Evolutionary conservation across 305 asterid species (phyloP).

Genomic region (Petunia hybrid): DNA sequence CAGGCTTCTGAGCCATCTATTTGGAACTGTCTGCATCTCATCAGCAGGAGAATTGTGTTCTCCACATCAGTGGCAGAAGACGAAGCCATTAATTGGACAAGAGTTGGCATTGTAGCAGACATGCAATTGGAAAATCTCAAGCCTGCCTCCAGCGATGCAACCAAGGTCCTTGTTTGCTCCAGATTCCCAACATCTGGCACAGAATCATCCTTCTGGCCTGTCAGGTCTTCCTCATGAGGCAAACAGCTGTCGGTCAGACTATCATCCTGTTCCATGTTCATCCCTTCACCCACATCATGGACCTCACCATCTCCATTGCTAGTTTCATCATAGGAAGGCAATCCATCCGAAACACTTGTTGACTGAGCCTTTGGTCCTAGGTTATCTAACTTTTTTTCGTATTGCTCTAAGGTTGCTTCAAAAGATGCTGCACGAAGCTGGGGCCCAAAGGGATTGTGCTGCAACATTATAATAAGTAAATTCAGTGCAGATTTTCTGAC

Average conservation of each 20-base stretch:
- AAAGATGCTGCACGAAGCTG: constrained; percentile 85
- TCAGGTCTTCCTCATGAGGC: constrained; percentile 52
- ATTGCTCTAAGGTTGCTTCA: constrained; percentile 92
- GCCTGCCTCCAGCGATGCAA: constrained; percentile 96
- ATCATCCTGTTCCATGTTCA: constrained; percentile 48
- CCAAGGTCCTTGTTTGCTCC: constrained; percentile 94
- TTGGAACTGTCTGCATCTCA: constrained; percentile 97
- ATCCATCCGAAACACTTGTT: constrained; percentile 47
- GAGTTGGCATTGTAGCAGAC: constrained; percentile 82
- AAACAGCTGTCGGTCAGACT: constrained; percentile 80
- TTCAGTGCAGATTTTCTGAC: constrained; percentile 95
- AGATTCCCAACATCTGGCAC: constrained; percentile 94
- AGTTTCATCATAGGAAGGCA: constrained; percentile 54
- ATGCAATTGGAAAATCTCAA: constrained; percentile 82
- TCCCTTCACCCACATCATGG: constrained; percentile 55
- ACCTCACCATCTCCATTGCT: constrained; percentile 64
- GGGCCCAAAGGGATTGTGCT: constrained; percentile 98
- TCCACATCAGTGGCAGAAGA: constrained; percentile 95
- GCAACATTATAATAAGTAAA: constrained; percentile 90
- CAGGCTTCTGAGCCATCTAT: constrained; percentile 92
- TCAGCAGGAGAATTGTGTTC: constrained; percentile 83
- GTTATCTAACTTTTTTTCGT: constrained; percentile 80
- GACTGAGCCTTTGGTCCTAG: constrained; percentile 61
- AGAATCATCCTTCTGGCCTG: constrained; percentile 45
- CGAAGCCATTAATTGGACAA: constrained; percentile 96